Base-by-base conservation (phyloP, 805 yeast genomes). In the Priceomyces haplophilus region DNA sequence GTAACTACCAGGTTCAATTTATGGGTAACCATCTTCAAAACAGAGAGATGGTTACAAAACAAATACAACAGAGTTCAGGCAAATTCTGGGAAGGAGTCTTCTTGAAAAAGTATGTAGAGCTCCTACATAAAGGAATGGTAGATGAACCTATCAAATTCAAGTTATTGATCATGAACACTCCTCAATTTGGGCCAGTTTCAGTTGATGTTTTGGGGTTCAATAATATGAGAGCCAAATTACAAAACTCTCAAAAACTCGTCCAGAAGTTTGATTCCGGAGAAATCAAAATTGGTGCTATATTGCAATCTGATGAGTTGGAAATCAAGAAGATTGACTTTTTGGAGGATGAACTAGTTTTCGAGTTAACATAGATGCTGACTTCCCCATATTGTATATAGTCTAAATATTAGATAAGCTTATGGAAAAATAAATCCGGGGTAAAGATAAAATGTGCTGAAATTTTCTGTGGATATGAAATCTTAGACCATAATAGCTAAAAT, bases 71-170 rank as follows among this genome's bases (percentile, higher is more conserved):
- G 24, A 51, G 58, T 15, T 58, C 69, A 1, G 48, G 49, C 10
- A 50, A 55, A 36, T 69, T 67, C 43, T 69, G 74, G 74, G 60
- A 55, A 41, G 72, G 72, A 3, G 49, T 55, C 10, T 65, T 69
- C 32, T 53, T 69, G 29, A 52, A 51, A 34, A 56, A 58, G 36
- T 67, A 65, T 43, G 50, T 56, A 30, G 50, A 47, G 13, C 34
- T 58, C 40, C 33, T 51, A 17, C 24, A 51, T 7, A 18, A 33
- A 4, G 56, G 54, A 2, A 36, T 49, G 19, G 46, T 59, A 8
- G 35, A 37, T 2, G 36, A 50, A 7, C 58, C 53, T 11, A 56
- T 65, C 8, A 43, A 45, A 17, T 62, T 64, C 37, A 44, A 46
- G 23, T 40, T 65, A 11, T 48, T 60, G 13, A 46, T 59, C 17